Evolutionary conservation across 768 basidiomycete genomes (phyloP).

Genomic region (Psilocybe tampanensis): DNA sequence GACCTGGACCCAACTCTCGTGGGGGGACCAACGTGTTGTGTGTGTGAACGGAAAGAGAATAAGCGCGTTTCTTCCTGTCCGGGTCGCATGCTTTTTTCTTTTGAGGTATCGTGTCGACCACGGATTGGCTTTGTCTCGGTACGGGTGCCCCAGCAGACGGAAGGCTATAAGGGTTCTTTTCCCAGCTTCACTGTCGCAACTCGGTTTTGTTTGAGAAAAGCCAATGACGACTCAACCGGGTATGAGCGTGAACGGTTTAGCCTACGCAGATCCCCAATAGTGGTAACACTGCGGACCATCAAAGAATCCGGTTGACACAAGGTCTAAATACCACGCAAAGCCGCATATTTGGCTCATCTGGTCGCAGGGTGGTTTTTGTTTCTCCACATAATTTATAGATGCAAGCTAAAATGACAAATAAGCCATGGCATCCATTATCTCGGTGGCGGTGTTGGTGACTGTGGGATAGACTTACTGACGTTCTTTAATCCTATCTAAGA

Average conservation of each 20-base stretch:
- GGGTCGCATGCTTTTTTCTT: not conserved
- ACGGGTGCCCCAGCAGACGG: not conserved
- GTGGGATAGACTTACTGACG: not conserved
- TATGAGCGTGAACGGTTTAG: not conserved
- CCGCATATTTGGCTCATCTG: not conserved
- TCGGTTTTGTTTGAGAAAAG: not conserved
- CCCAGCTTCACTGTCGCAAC: not conserved
- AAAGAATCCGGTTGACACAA: not conserved
- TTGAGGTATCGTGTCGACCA: not conserved
- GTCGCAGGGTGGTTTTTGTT: no score
- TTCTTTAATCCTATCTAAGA: not conserved
- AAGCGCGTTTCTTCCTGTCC: not conserved
- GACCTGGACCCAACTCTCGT: no score
- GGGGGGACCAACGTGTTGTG: no score
- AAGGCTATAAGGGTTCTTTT: not conserved
- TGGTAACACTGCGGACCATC: not conserved
- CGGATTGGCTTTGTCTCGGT: not conserved
- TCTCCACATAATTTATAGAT: not conserved
- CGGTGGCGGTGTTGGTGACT: not conserved
- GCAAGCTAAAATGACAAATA: slow-evolving; percentile 3
- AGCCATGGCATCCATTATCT: not conserved
- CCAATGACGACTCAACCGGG: not conserved
- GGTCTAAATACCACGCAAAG: not conserved
- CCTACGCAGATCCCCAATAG: not conserved
- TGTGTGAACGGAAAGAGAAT: not conserved